Percentiles rank a stretch among this genome's conserved stretches.
Evolutionary conservation across 2,329 filamentous ascomycete genomes (phyloP).

Genomic region (Stylonectria norvegica): DNA sequence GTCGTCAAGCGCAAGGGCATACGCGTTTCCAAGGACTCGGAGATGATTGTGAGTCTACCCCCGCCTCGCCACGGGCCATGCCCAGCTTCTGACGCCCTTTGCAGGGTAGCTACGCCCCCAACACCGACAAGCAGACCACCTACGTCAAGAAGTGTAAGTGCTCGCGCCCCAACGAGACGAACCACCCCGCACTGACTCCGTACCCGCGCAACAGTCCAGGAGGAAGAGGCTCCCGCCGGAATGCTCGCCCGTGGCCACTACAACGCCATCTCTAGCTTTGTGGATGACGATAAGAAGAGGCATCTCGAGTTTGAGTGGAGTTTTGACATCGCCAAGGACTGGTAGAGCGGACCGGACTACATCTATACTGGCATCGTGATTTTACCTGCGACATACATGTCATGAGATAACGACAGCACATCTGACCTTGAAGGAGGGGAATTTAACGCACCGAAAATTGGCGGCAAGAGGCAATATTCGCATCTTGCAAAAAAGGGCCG

Average conservation of each 20-base stretch:
- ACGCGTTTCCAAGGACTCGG: slow-evolving; percentile 85
- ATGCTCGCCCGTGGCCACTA: slow-evolving; percentile 91
- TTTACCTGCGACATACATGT: slow-evolving; percentile 9
- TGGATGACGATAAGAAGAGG: slow-evolving; percentile 89
- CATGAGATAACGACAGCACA: slow-evolving; percentile 31
- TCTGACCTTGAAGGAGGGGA: slow-evolving; percentile 21
- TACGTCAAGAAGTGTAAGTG: slow-evolving; percentile 90
- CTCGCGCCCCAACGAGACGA: no score
- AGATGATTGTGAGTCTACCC: slow-evolving; percentile 79
- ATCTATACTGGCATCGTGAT: slow-evolving; percentile 1
- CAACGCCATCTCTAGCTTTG: slow-evolving; percentile 82
- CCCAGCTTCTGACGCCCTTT: slow-evolving; percentile 20
- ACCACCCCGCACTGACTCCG: slow-evolving; percentile 2
- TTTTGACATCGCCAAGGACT: slow-evolving; percentile 96
- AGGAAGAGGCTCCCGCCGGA: slow-evolving; percentile 87
- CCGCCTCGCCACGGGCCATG: background rate
- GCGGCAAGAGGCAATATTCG: no score
- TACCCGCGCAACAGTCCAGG: slow-evolving; percentile 59
- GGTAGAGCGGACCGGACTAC: slow-evolving; percentile 50
- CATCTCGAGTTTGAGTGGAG: slow-evolving; percentile 94
- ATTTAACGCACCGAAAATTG: slow-evolving; percentile 1
- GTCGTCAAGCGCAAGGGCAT: slow-evolving; percentile 87
- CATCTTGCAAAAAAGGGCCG: background rate
- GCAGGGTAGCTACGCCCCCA: slow-evolving; percentile 89
- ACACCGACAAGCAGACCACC: slow-evolving; percentile 77